Evolutionary conservation across 2,329 filamentous ascomycete genomes (phyloP).

Genomic region (Colletotrichum musae): DNA sequence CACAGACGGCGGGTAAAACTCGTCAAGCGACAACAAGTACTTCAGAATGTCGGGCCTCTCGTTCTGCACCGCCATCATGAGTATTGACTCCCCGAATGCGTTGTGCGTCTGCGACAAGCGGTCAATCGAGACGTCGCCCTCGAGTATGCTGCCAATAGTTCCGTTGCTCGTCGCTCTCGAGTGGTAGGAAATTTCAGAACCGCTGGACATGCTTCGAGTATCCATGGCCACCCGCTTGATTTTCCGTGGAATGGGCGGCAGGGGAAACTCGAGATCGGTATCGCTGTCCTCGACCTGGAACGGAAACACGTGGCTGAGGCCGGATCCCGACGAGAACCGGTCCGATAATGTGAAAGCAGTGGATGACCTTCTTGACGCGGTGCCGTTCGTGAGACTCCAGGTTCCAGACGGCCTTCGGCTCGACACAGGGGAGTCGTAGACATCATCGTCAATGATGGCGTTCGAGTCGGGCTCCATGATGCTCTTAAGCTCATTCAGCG

Average conservation of each 20-base stretch:
- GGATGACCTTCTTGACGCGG: constrained; percentile 59
- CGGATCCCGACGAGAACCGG: constrained; percentile 68
- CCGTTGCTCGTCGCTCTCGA: constrained; percentile 85
- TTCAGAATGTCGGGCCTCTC: constrained; percentile 79
- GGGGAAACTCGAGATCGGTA: constrained; percentile 46
- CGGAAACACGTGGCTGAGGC: constrained; percentile 89
- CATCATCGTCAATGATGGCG: constrained; percentile 60
- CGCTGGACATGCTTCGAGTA: constrained; percentile 87
- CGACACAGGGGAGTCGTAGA: constrained; percentile 58
- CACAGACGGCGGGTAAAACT: constrained; percentile 79
- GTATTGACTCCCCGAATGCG: constrained; percentile 83
- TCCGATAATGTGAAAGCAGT: constrained; percentile 60
- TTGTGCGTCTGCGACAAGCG: constrained; percentile 80
- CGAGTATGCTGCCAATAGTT: constrained; percentile 80
- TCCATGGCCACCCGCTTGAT: constrained; percentile 91
- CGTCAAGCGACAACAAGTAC: constrained; percentile 83
- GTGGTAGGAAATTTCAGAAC: constrained; percentile 85
- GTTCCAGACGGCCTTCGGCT: constrained; percentile 62
- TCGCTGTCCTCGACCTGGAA: constrained; percentile 71
- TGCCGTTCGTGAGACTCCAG: constrained; percentile 64
- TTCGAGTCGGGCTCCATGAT: constrained; percentile 82
- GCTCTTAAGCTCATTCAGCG: constrained; percentile 79
- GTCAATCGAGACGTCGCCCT: constrained; percentile 89
- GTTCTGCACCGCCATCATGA: constrained; percentile 87
- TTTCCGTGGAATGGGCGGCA: constrained; percentile 61